phyloP scores from a whole-genome alignment of 2,329 filamentous ascomycete species.

The Calonectria hongkongensis region DNA sequence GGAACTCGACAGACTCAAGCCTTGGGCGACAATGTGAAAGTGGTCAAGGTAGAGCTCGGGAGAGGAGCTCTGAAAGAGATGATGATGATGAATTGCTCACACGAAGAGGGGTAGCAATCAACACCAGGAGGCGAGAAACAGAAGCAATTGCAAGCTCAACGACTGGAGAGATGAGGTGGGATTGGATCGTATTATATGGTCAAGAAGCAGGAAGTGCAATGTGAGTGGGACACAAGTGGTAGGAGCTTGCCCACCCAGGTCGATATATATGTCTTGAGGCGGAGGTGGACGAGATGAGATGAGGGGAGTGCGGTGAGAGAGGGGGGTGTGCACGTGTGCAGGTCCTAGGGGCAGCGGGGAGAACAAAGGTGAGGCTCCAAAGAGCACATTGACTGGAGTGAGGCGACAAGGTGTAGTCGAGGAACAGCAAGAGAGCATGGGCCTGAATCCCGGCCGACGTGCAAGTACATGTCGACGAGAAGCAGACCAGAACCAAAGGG shows the following conservation, averaged over 20 bases:
- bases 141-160: conserved; percentile 43
- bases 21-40: conserved; percentile 16
- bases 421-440: conserved; percentile 41
- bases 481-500: conserved; percentile 40
- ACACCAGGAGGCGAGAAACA: conserved; percentile 17
- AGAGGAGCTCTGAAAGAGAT: conserved; percentile 17
- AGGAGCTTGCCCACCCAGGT: conserved; percentile 24
- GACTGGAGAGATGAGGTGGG: conserved; percentile 43
- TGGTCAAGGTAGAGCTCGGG: conserved; percentile 25
- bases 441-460: conserved; percentile 47
- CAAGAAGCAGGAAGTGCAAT: conserved; percentile 39
- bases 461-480: conserved; percentile 31
- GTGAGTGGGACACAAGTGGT: conserved; percentile 30
- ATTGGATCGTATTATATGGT: conserved; percentile 34
- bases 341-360: conserved; percentile 21
- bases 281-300: conserved; percentile 19
- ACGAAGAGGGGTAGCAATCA: conserved; percentile 40
- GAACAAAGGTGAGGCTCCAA: conserved; percentile 53
- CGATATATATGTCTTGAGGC: conserved; percentile 32
- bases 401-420: conserved; percentile 51
- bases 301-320: conserved; percentile 12
- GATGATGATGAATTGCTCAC: conserved; percentile 1
- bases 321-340: conserved; percentile 15
- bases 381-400: conserved; percentile 54
- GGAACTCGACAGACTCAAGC: conserved; percentile 32